Conservation (phyloP, 768 basidiomycete species). For the Tremella mesenterica region DNA sequence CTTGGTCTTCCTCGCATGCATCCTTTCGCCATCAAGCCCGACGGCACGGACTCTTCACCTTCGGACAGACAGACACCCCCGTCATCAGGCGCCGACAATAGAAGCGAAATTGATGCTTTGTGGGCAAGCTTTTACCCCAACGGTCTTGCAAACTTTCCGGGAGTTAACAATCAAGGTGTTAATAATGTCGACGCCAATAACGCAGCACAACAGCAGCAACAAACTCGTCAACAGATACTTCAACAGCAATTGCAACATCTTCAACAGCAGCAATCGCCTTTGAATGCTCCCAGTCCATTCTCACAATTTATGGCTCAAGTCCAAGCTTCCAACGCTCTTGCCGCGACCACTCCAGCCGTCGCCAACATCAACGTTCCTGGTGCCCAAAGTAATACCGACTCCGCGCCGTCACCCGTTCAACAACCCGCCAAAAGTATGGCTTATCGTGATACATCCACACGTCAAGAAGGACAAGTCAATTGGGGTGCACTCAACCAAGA, state of each 20-base stretch:
- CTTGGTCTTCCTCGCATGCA: constrained; percentile 7
- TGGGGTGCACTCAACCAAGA: constrained; percentile 28
- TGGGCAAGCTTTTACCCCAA: constrained; percentile 36
- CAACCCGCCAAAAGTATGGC: constrained; percentile 12
- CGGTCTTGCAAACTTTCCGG: constrained; percentile 10
- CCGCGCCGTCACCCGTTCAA: neutral
- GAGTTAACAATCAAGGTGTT: too few relatives aligned
- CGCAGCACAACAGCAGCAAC: constrained; percentile 4
- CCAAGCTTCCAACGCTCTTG: constrained; percentile 5
- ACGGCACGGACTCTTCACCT: constrained; percentile 4
- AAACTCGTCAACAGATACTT: neutral
- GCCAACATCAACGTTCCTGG: neutral
- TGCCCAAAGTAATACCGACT: neutral
- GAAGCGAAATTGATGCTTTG: constrained; percentile 31
- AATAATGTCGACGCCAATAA: constrained; percentile 4
- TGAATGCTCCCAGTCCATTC: constrained; percentile 9
- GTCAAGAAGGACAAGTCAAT: constrained; percentile 1
- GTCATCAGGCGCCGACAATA: constrained; percentile 8
- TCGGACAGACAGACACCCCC: constrained; percentile 6
- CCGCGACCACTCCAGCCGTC: neutral
- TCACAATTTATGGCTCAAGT: constrained; percentile 19
- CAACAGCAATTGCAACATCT: constrained; percentile 4
- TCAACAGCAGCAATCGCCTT: neutral
- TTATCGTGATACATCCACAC: constrained; percentile 19
- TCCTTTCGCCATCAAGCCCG: too few relatives aligned